Evolutionary conservation across 768 basidiomycete genomes (phyloP).

Genomic region (Xerocomus potaroensis): DNA sequence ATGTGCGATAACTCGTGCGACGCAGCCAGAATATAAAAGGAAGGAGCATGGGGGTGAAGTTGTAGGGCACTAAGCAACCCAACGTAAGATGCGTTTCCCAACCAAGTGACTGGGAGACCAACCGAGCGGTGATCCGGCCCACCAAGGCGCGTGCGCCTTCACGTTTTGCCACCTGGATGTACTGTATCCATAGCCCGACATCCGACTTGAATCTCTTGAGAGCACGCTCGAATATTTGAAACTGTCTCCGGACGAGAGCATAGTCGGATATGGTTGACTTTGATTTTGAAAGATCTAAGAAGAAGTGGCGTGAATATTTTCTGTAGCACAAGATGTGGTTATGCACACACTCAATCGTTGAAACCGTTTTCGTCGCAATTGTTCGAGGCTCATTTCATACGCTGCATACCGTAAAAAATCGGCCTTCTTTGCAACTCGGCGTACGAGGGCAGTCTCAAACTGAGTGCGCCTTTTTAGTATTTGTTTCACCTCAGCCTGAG

Average conservation of each 20-base stretch:
- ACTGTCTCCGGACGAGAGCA: constrained; percentile 77
- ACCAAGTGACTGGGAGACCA: constrained; percentile 22
- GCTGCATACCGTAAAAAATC: constrained; percentile 90
- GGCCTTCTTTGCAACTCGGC: constrained; percentile 77
- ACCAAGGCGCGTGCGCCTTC: constrained; percentile 78
- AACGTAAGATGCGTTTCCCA: constrained; percentile 4
- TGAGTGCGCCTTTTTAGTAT: constrained; percentile 81
- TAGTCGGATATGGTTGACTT: constrained; percentile 74
- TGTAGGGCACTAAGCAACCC: constrained; percentile 65
- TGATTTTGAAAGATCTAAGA: constrained; percentile 29
- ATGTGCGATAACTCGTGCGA: constrained; percentile 73
- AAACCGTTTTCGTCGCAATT: constrained; percentile 68
- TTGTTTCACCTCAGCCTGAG: constrained; percentile 72
- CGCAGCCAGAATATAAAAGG: constrained; percentile 81
- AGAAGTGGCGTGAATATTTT: background rate
- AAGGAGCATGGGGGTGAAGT: constrained; percentile 74
- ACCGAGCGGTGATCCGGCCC: constrained; percentile 80
- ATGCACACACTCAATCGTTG: constrained; percentile 60
- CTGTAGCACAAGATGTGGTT: background rate
- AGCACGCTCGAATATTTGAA: constrained; percentile 89
- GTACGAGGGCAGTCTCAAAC: constrained; percentile 80
- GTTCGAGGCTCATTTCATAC: constrained; percentile 88
- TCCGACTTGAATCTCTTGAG: constrained; percentile 86
- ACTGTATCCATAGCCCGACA: constrained; percentile 83
- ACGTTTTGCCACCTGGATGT: constrained; percentile 77